A percentile compares a stretch with the other conserved stretches of the same genome.
These are phyloP conservation scores for Eurotiales sp. DNA, from an alignment of 2,329 filamentous ascomycete genomes.

Conservation along the genomic window DNA sequence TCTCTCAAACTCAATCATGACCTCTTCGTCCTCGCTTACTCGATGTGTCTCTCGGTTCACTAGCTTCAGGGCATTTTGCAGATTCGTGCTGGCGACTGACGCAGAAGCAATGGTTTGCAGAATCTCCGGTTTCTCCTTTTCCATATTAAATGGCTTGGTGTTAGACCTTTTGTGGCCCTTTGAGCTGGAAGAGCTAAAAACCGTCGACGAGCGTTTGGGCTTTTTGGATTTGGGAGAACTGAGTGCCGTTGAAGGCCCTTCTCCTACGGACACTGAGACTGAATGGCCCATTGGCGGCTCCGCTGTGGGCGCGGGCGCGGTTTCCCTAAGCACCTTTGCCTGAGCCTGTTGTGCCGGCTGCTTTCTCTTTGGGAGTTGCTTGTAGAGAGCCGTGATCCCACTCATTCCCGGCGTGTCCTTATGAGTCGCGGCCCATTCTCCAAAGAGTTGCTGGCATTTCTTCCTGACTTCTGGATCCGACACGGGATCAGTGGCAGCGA, in stretches of 20 bases:
- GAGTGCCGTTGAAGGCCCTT: slow-evolving; percentile 36
- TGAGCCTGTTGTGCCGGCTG: slow-evolving; percentile 70
- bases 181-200: slow-evolving; percentile 34
- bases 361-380: slow-evolving; percentile 63
- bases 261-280: slow-evolving; percentile 36
- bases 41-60: slow-evolving; percentile 87
- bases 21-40: slow-evolving; percentile 77
- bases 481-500: slow-evolving; percentile 79
- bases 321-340: slow-evolving; percentile 79
- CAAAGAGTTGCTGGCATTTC: slow-evolving; percentile 83
- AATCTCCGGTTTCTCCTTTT: slow-evolving; percentile 82
- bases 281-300: slow-evolving; percentile 36
- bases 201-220: slow-evolving; percentile 32
- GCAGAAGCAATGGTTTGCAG: slow-evolving; percentile 84
- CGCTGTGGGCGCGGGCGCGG: slow-evolving; percentile 51
- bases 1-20: slow-evolving; percentile 72
- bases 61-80: slow-evolving; percentile 79
- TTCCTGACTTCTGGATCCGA: slow-evolving; percentile 82
- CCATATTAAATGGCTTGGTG: slow-evolving; percentile 69
- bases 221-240: slow-evolving; percentile 26
- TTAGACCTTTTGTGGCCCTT: slow-evolving; percentile 54
- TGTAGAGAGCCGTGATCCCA: slow-evolving; percentile 73
- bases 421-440: slow-evolving; percentile 80
- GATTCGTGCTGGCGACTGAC: slow-evolving; percentile 84
- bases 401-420: slow-evolving; percentile 76